Evolutionary conservation across 345 rosid species (phyloP).

Genomic region (Citrus cavaleriei): DNA sequence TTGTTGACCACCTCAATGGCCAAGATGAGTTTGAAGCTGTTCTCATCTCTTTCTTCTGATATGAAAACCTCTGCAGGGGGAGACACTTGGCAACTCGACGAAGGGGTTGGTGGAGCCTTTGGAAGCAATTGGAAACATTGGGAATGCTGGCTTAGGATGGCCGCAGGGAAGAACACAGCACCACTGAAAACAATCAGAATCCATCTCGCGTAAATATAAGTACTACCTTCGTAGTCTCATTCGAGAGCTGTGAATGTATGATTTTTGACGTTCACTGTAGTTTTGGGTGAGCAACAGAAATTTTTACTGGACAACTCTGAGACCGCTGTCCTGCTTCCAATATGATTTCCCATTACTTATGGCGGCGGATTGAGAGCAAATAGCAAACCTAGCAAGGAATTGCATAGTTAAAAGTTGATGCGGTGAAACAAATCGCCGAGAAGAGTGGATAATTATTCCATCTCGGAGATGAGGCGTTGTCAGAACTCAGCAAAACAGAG

Average conservation of each 20-base stretch:
- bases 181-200: background rate
- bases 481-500: background rate
- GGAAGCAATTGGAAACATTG: conserved; percentile 63
- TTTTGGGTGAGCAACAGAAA: background rate
- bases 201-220: background rate
- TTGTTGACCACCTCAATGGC: background rate
- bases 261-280: background rate
- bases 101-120: conserved; percentile 71
- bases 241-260: background rate
- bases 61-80: conserved; percentile 49
- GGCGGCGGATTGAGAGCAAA: background rate
- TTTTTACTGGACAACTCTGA: background rate
- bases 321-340: background rate
- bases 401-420: background rate
- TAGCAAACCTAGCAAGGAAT: background rate
- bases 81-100: conserved; percentile 54
- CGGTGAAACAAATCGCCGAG: background rate
- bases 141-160: conserved; percentile 78
- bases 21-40: background rate
- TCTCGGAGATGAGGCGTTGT: background rate
- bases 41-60: background rate
- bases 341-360: background rate
- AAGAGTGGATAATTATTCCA: background rate
- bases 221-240: background rate
- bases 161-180: conserved; percentile 39